Evolutionary conservation across 1,284 basidiomycete genomes (phyloP), one percentile per base, ranked within the genome.

Genomic region (Stereum hirsutum): DNA sequence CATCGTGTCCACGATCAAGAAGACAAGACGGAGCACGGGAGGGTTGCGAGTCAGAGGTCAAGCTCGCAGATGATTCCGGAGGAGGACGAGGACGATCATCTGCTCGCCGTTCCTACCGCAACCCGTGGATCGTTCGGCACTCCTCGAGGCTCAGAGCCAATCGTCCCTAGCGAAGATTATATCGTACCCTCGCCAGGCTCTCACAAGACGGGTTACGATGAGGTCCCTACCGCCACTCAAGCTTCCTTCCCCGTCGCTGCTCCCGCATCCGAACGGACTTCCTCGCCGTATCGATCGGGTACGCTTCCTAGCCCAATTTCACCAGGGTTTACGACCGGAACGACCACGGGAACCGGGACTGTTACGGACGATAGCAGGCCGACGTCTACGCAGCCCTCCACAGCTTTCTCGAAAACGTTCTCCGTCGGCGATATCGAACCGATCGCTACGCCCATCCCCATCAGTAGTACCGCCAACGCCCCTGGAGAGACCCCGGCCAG

Each of bases 51-150:
- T n/a, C n/a, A 35, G 7, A 47, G 67, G 27, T 57, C 63, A 4
- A 74, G 81, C 48, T 69, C 76, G 6, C 67, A 74, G 50, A 84
- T 85, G 27, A 63, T 73, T 17, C 81, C 86, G 55, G 82, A 80
- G 48, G 77, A 81, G n/a, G 81, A 78, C 46, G 70, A 70, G 1
- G 46, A 54, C 6, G 37, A 40, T 6, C 39, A 44, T 34, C 23
- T 41, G 25, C 39, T 20, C 2, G 44, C 8, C 6, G 21, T 10
- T 14, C 41, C 15, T 10, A 43, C 11, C 10, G 40, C 19, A n/a
- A 41, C 17, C 14, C 35, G 8, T 37, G n/a, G 38, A 15, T 23
- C 42, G 26, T 30, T 39, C 41, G 33, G 38, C 50, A 30, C 38
- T 39, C 32, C 33, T 44, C 39, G 11, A 30, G 49, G 26, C 42